These are phyloP conservation scores for Fusarium nygamai DNA, from an alignment of 2,329 filamentous ascomycete genomes.

Conservation along the genomic window DNA sequence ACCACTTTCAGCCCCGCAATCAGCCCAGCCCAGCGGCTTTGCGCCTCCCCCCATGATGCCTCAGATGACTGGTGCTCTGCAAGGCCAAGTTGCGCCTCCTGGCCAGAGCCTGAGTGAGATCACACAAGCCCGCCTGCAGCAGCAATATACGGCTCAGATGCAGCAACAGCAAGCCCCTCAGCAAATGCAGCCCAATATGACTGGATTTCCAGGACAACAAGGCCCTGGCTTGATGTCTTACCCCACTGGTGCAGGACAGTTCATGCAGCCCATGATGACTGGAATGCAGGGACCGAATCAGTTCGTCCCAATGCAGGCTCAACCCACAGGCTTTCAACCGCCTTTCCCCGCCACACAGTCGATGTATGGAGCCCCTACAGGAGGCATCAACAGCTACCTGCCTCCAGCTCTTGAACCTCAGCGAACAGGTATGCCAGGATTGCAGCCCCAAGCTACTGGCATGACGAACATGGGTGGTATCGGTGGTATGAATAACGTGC, in stretches of 20 bases:
- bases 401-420: conserved; percentile 70
- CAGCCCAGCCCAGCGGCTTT: conserved; percentile 78
- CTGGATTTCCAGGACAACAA: conserved; percentile 48
- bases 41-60: conserved; percentile 79
- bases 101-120: conserved; percentile 83
- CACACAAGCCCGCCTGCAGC: conserved; percentile 72
- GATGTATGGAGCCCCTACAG: conserved; percentile 53
- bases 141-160: conserved; percentile 64
- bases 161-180: conserved; percentile 52
- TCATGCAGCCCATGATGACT: conserved; percentile 63
- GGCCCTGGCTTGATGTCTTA: conserved; percentile 53
- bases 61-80: conserved; percentile 79
- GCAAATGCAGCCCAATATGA: conserved; percentile 53
- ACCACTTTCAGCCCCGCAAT: conserved; percentile 87
- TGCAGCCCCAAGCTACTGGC: conserved; percentile 60
- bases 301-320: conserved; percentile 64
- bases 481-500: conserved; percentile 59
- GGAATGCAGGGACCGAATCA: conserved; percentile 53
- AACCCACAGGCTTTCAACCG: conserved; percentile 70
- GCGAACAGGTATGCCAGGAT: conserved; percentile 61
- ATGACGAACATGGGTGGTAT: conserved; percentile 44
- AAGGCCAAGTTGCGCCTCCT: conserved; percentile 72
- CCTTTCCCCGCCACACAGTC: conserved; percentile 59
- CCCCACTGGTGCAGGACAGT: conserved; percentile 48
- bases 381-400: conserved; percentile 66